Evolutionary conservation across 2,329 filamentous ascomycete genomes (phyloP).

Genomic region (Aspergillus novoparasiticus): DNA sequence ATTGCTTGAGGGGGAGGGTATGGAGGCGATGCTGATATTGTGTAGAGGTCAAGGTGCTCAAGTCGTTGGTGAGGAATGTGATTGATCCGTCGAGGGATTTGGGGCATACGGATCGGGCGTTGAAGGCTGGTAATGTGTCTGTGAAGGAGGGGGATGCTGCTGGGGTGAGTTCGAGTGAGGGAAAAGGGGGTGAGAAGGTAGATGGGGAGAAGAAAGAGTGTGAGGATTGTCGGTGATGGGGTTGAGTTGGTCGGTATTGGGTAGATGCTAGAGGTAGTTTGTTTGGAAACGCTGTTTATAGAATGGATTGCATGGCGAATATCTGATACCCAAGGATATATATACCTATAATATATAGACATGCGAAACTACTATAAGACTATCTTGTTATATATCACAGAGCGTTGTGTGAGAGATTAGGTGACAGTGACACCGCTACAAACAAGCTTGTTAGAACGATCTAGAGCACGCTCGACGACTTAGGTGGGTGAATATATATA

Average conservation of each 20-base stretch:
- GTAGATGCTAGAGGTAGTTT: background rate
- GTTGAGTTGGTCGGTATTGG: background rate
- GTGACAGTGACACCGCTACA: background rate
- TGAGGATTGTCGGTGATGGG: constrained; percentile 29
- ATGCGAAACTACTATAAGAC: background rate
- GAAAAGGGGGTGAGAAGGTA: constrained; percentile 32
- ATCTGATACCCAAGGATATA: background rate
- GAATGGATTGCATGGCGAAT: too few relatives aligned
- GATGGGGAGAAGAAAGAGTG: constrained; percentile 32
- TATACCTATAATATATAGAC: background rate
- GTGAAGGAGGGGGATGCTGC: constrained; percentile 11
- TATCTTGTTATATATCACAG: background rate
- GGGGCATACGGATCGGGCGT: constrained; percentile 73
- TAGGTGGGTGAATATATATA: constrained; percentile 8
- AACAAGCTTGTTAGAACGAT: background rate
- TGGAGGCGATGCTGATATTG: background rate
- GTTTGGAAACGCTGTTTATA: too few relatives aligned
- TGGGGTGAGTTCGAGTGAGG: too few relatives aligned
- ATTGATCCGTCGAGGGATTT: constrained; percentile 77
- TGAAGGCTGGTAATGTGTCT: constrained; percentile 23
- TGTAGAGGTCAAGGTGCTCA: constrained; percentile 82
- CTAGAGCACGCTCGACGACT: background rate
- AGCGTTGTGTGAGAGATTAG: too few relatives aligned
- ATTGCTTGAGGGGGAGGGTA: background rate
- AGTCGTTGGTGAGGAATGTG: constrained; percentile 78